These are phyloP conservation scores for Aspergillus ibericus DNA, from an alignment of 2,329 filamentous ascomycete species.

Conservation along the genomic window DNA sequence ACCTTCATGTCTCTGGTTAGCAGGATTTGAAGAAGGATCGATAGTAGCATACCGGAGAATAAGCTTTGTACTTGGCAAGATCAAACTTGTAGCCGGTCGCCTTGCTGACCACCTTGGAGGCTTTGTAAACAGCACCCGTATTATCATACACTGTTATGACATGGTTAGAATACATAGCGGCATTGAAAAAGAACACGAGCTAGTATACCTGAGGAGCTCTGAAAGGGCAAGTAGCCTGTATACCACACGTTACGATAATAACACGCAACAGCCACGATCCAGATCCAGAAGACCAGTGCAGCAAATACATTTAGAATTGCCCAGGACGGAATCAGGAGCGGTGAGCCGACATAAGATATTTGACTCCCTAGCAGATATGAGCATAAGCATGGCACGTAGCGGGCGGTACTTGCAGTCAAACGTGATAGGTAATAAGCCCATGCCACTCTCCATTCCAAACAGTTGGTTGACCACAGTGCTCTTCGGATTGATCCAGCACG, in stretches of 20 bases:
- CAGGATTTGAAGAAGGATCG: constrained; percentile 55
- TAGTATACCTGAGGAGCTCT: constrained; percentile 26
- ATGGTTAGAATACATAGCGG: not conserved
- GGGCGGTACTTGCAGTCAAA: constrained; percentile 43
- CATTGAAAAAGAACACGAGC: too few relatives aligned
- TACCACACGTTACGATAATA: constrained; percentile 69
- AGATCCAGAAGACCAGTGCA: constrained; percentile 63
- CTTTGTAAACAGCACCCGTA: constrained; percentile 63
- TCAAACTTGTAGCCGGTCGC: constrained; percentile 60
- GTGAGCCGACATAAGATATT: constrained; percentile 35
- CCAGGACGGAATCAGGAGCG: constrained; percentile 66
- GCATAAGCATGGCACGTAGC: constrained; percentile 40
- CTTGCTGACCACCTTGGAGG: constrained; percentile 57
- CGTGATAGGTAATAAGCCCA: constrained; percentile 35
- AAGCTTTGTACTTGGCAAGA: constrained; percentile 61
- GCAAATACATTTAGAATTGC: constrained; percentile 69
- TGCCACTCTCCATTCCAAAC: constrained; percentile 30
- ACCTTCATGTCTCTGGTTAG: constrained; percentile 12
- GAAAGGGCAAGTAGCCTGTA: constrained; percentile 61
- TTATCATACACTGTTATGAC: constrained; percentile 62
- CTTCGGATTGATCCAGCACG: constrained; percentile 31
- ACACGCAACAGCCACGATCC: constrained; percentile 56
- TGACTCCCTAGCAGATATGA: constrained; percentile 24
- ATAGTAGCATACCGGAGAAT: constrained; percentile 59
- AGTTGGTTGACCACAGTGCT: constrained; percentile 30